These are phyloP conservation scores for Syncephalastrum sp. DNA, from an alignment of 371 early-diverging fungal species.

Conservation along the genomic window DNA sequence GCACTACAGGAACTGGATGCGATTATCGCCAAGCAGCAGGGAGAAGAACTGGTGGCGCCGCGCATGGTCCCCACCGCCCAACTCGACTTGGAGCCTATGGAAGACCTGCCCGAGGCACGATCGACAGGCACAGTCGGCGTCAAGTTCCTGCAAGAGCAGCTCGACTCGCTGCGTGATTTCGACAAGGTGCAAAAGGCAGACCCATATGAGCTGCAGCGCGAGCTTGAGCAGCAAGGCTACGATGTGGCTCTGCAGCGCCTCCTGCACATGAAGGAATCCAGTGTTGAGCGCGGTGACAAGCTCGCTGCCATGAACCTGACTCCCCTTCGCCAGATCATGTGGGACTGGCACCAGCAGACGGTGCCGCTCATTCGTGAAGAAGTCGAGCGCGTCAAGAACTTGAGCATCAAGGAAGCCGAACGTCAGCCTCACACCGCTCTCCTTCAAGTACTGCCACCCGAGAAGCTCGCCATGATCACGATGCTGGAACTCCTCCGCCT, in stretches of 20 bases:
- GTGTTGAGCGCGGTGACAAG: constrained; percentile 58
- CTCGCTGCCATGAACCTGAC: constrained; percentile 51
- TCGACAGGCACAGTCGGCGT: constrained; percentile 73
- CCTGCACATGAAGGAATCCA: constrained; percentile 55
- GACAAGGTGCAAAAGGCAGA: constrained; percentile 42
- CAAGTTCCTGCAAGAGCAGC: constrained; percentile 70
- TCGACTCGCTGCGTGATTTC: constrained; percentile 54
- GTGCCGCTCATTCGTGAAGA: constrained; percentile 68
- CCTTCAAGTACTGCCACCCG: constrained; percentile 68
- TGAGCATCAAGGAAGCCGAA: constrained; percentile 24
- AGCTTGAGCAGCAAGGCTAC: constrained; percentile 83
- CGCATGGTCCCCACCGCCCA: too few relatives aligned
- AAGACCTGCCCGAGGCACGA: constrained; percentile 32
- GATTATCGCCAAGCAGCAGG: too few relatives aligned
- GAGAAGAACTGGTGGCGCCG: too few relatives aligned
- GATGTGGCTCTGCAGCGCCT: constrained; percentile 75
- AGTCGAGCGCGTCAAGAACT: constrained; percentile 42
- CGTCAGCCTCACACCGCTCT: constrained; percentile 69
- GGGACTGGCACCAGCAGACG: constrained; percentile 78
- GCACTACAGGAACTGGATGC: too few relatives aligned
- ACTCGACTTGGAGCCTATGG: background rate
- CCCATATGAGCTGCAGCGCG: constrained; percentile 77
- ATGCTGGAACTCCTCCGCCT: constrained; percentile 79
- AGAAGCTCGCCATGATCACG: constrained; percentile 81
- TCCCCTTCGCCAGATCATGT: constrained; percentile 59